Base-by-base conservation (phyloP, 495 filamentous ascomycete genomes). In the Neurospora sublineolata region DNA sequence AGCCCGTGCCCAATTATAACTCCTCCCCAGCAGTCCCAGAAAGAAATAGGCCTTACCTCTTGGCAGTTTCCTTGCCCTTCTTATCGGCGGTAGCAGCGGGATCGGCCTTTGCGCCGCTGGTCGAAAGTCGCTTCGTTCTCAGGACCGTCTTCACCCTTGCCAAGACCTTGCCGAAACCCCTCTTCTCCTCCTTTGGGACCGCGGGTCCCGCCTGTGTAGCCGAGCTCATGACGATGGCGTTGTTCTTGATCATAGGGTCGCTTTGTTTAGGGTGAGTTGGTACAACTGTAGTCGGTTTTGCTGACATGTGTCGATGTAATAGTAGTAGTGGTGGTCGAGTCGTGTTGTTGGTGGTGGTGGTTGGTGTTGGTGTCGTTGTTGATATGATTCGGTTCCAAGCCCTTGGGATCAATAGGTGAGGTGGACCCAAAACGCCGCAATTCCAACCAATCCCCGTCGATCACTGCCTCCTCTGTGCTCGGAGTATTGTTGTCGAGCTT, bases 141-240 rank as follows among this genome's bases (percentile, higher is more conserved):
- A 90, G 79, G 30, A 89, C 89, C 4, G 86, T 88, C 81, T 85
- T 91, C 79, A 91, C 85, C 74, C 87, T 84, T 69, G 85, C 86
- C 68, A 92, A 77, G 44, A 90, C 86, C 75, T 85, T 91, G 44
- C 85, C 84, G 46, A 92, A 76, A 33, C 89, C 88, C 76, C 85
- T 87, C 72, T 86, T 88, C 83, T 90, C 89, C 41, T 82, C 79
- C 75, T 80, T 80, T 37, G 81, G 79, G 68, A 73, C 70, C 70
- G 80, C 68, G 39, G 76, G 70, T 60, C 76, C 79, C 69, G 72
- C 78, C 73, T 77, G 81, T 23, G 82, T 74, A 44, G 82, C 77
- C 67, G 84, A 83, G 71, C 84, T 85, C 84, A 85, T 85, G 67
- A 58, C 77, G 73, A 39, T 41, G 73, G 52, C 64, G 37, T 73